These are phyloP conservation scores for Gracilaria domingensis DNA, from an alignment of 23 red algal species.

Conservation along the genomic window DNA sequence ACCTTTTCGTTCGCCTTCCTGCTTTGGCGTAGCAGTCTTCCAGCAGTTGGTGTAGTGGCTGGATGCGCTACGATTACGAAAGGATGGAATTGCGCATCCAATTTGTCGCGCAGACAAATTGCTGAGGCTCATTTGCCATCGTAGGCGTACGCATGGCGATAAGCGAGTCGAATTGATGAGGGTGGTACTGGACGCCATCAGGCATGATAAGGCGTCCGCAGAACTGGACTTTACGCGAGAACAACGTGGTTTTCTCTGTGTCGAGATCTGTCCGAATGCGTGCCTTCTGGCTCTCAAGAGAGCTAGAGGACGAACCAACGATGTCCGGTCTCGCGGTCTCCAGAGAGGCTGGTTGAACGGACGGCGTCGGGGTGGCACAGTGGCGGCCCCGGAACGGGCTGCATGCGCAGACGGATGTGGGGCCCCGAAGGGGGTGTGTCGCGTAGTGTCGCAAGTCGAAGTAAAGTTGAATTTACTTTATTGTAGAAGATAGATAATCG, in stretches of 20 bases:
- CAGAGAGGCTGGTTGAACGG: no score
- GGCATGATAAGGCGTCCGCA: constrained; percentile 9
- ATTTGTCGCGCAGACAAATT: constrained; percentile 15
- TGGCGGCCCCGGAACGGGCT: no score
- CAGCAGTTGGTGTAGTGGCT: constrained; percentile 5
- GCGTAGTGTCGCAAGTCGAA: no score
- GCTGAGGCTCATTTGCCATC: constrained; percentile 13
- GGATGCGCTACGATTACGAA: not conserved
- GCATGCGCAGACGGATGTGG: no score
- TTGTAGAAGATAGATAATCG: no score
- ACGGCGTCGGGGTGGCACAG: no score
- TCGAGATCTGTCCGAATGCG: no score
- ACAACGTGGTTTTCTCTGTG: constrained; percentile 25
- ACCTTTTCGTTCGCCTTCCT: constrained; percentile 16
- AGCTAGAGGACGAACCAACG: no score
- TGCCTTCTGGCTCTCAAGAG: no score
- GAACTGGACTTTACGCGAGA: constrained; percentile 1
- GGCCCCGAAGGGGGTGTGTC: no score
- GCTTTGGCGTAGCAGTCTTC: constrained; percentile 5
- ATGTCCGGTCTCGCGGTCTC: no score
- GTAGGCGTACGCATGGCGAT: not conserved
- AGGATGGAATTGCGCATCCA: constrained; percentile 32
- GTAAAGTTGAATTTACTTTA: no score
- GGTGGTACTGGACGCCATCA: not conserved
- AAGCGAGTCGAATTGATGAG: not conserved